A percentile compares a stretch with the other conserved stretches of the same genome.
These are phyloP conservation scores for Handroanthus guayacan DNA, from an alignment of 257 asterid species.

Conservation along the genomic window DNA sequence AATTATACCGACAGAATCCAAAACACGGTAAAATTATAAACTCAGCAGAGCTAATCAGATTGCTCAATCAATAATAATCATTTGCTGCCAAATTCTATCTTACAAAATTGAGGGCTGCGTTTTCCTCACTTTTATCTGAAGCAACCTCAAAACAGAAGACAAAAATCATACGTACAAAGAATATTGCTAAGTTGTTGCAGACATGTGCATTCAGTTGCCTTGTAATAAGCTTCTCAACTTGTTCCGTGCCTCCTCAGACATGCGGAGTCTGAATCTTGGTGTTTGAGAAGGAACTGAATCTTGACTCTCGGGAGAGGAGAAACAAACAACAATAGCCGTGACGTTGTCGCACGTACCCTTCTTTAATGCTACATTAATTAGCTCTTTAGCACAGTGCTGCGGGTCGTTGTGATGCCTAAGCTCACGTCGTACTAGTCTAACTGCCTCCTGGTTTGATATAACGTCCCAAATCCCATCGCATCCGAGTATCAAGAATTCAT, in stretches of 20 bases:
- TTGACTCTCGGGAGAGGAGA: constrained; percentile 42
- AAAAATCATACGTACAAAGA: constrained; percentile 33
- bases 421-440: constrained; percentile 65
- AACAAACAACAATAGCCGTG: constrained; percentile 81
- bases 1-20: too few relatives aligned
- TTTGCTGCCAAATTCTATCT: constrained; percentile 14
- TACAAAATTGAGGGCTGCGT: constrained; percentile 6
- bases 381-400: constrained; percentile 69
- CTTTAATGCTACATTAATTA: constrained; percentile 64
- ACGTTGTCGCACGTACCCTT: constrained; percentile 71
- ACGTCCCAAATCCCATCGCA: constrained; percentile 99
- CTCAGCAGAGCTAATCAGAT: not conserved
- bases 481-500: constrained; percentile 86
- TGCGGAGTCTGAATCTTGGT: constrained; percentile 62
- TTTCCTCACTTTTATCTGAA: constrained; percentile 34
- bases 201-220: constrained; percentile 45
- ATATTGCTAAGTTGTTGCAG: constrained; percentile 10
- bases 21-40: not conserved
- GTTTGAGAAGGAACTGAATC: constrained; percentile 51
- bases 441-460: constrained; percentile 87
- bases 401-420: constrained; percentile 75
- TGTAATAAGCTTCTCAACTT: constrained; percentile 66
- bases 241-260: constrained; percentile 79
- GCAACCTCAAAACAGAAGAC: constrained; percentile 37
- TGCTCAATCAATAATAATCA: constrained; percentile 18